phyloP scores from a whole-genome alignment of 2,329 filamentous ascomycete species.

The Epichloe elymi region DNA sequence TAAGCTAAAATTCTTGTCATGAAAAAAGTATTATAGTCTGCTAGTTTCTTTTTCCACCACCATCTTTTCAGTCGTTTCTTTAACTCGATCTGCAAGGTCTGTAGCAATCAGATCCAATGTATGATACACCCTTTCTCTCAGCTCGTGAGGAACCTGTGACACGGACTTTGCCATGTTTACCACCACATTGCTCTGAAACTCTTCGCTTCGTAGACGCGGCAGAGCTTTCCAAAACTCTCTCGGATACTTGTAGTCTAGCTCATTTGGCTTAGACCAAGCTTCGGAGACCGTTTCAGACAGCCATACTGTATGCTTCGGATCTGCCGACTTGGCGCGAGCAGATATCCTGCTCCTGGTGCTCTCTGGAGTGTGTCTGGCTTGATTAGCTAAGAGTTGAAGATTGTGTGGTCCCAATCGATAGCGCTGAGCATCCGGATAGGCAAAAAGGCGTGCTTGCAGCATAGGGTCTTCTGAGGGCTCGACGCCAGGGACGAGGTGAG shows the following conservation, averaged over 20 bases:
- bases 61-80: neutral
- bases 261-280: neutral
- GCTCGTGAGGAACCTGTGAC: neutral
- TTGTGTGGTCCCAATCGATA: slow-evolving; percentile 34
- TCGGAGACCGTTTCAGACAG: neutral
- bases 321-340: neutral
- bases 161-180: neutral
- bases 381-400: neutral
- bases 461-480: slow-evolving; percentile 50
- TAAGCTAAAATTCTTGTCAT: no score
- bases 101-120: neutral
- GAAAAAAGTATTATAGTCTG: no score
- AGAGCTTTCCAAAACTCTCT: neutral
- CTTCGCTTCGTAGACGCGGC: neutral
- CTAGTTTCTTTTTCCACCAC: neutral
- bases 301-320: neutral
- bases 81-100: neutral
- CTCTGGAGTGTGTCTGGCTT: neutral
- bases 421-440: slow-evolving; percentile 49
- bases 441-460: slow-evolving; percentile 46
- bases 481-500: slow-evolving; percentile 50
- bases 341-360: neutral
- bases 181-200: neutral
- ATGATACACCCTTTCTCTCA: neutral
- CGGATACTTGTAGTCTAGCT: neutral